Evolutionary conservation across 2,329 filamentous ascomycete genomes (phyloP), one percentile per base, ranked within the genome.

Genomic region (Beauveria sp.): DNA sequence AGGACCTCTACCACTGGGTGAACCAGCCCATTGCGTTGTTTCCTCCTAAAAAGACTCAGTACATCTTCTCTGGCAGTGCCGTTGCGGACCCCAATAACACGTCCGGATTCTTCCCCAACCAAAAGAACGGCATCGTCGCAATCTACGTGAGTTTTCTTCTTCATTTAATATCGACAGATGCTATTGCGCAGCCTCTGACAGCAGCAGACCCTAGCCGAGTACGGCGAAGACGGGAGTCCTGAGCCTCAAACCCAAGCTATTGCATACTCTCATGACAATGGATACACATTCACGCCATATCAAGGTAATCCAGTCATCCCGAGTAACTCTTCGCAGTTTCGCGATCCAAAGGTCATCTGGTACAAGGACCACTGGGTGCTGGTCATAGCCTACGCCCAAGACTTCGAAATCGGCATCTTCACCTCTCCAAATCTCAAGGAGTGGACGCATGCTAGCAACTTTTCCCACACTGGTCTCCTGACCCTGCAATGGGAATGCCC

Each of bases 331-430:
- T 76, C 71, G 6, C 79, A 86, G 64, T 88, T 88, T 74, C 82
- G 86, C 26, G 86, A 89, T 65, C 86, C 87, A 1, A 86, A 88
- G 67, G 84, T 88, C 2, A 76, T 86, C 50, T 83, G 83, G 76
- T 81, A 86, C 64, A 72, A 77, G 1, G 68, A 79, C 48, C 72
- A 76, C 20, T 88, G 85, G 85, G 80, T 85, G 45, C 83, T 85
- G 78, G 77, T 80, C 0, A 65, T 86, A 2, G 75, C 84, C 0
- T 85, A 82, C 61, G 59, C 72, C 0, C 64, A 67, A 6, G 83
- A 85, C 43, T 85, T 83, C 64, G 73, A 76, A 10, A 76, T 88
- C 50, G 83, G 82, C n/a, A 78, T 88, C 65, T 88, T 79, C 70
- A 86, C 83, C 1, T 86, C 83, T 1, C 74, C 79, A 0, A 77